These are phyloP conservation scores for Moringa oleifera DNA, from an alignment of 345 rosid species.

Conservation along the genomic window DNA sequence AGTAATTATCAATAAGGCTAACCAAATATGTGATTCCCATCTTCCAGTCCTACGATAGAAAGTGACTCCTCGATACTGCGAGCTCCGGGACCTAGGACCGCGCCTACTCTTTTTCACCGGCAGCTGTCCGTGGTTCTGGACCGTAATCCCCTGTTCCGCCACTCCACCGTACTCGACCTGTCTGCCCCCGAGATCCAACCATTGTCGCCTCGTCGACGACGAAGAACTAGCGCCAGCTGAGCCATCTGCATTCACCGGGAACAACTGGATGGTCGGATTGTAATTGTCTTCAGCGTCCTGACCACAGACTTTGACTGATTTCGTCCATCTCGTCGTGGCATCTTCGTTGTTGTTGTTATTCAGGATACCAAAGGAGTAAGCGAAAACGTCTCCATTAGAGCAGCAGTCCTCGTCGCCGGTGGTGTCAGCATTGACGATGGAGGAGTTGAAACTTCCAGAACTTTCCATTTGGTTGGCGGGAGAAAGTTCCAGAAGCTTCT, in stretches of 20 bases:
- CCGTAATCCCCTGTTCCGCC: slow-evolving; percentile 18
- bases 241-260: slow-evolving; percentile 24
- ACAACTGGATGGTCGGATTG: slow-evolving; percentile 36
- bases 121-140: slow-evolving; percentile 19
- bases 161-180: slow-evolving; percentile 11
- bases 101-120: slow-evolving; percentile 59
- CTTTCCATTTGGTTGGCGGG: slow-evolving; percentile 20
- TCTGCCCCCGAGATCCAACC: slow-evolving; percentile 33
- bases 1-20: not conserved
- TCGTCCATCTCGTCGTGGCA: not conserved
- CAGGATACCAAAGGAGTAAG: slow-evolving; percentile 30
- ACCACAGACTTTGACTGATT: not conserved
- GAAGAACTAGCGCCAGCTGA: slow-evolving; percentile 6
- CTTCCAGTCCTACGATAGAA: slow-evolving; percentile 72
- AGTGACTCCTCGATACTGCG: slow-evolving; percentile 80
- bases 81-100: slow-evolving; percentile 73
- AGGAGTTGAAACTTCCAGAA: slow-evolving; percentile 36
- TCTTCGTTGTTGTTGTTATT: not conserved
- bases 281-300: slow-evolving; percentile 3
- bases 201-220: slow-evolving; percentile 10
- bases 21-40: slow-evolving; percentile 93
- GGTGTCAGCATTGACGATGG: slow-evolving; percentile 27
- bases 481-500: slow-evolving; percentile 14
- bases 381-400: slow-evolving; percentile 22
- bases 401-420: slow-evolving; percentile 28